These are phyloP conservation scores for Stephania cephalantha DNA, from an alignment of 164 flowering plant genomes.

Conservation along the genomic window DNA sequence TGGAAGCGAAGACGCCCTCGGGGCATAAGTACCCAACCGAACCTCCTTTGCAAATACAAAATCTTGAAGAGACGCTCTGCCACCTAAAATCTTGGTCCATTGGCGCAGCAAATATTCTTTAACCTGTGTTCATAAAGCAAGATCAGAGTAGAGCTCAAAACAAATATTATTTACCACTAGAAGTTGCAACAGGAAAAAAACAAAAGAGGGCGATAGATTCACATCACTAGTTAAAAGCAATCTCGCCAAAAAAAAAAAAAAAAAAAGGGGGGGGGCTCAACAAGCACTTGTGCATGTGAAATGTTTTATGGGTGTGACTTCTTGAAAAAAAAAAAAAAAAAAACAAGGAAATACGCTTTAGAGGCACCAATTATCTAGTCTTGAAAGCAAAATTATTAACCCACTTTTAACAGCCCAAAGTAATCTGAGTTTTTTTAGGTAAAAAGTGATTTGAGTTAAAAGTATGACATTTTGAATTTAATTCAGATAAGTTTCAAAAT, in stretches of 20 bases:
- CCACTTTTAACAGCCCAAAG: not conserved
- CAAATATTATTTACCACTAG: no score
- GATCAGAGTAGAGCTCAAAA: not conserved
- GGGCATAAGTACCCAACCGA: constrained; percentile 78
- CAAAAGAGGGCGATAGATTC: no score
- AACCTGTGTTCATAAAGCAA: constrained; percentile 32
- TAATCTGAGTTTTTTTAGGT: not conserved
- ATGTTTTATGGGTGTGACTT: no score
- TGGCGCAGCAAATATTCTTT: constrained; percentile 71
- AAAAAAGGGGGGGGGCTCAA: no score
- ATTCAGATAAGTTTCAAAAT: not conserved
- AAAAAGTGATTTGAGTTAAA: no score
- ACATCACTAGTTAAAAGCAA: no score
- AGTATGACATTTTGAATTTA: not conserved
- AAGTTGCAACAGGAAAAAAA: no score
- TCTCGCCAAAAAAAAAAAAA: no score
- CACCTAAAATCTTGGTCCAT: constrained; percentile 74
- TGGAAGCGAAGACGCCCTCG: constrained; percentile 64
- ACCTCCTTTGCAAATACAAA: constrained; percentile 96
- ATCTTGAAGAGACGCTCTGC: constrained; percentile 78
- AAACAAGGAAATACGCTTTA: not conserved
- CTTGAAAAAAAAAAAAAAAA: no score
- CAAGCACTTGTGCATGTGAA: no score
- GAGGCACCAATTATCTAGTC: not conserved
- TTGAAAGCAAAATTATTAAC: not conserved